phyloP scores from a whole-genome alignment of 2,329 filamentous ascomycete genomes.

The Bipolaris cookei region DNA sequence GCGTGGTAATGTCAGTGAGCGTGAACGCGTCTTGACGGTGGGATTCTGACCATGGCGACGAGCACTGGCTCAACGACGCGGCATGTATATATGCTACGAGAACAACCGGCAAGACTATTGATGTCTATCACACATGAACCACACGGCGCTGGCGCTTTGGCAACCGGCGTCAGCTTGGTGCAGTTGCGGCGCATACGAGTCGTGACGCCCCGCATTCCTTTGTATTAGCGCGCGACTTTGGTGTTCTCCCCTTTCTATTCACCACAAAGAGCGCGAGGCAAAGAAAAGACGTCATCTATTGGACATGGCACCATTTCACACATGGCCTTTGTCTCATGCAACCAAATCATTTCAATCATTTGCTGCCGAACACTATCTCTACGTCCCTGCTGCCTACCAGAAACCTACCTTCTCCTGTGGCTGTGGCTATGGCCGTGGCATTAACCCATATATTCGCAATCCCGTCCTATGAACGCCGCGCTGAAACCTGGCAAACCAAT shows the following conservation, averaged over 20 bases:
- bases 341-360: neutral
- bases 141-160: neutral
- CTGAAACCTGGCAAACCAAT: constrained; percentile 2
- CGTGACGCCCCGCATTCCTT: constrained; percentile 16
- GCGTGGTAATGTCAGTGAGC: constrained; percentile 5
- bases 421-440: neutral
- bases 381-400: neutral
- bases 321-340: neutral
- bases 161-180: neutral
- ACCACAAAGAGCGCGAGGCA: neutral
- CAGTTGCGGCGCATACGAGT: constrained; percentile 5
- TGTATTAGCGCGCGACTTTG: constrained; percentile 17
- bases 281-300: neutral
- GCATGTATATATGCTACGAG: neutral
- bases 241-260: constrained; percentile 2
- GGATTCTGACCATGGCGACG: constrained; percentile 20
- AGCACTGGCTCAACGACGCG: neutral
- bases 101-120: too few relatives aligned
- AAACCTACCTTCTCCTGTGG: neutral
- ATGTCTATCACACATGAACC: neutral
- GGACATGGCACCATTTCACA: neutral
- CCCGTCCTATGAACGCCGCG: constrained; percentile 6
- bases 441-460: constrained; percentile 2
- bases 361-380: neutral
- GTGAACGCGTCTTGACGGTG: neutral